A percentile compares a stretch with the other conserved stretches of the same genome.
phyloP scores from a whole-genome alignment of 495 filamentous ascomycete species.

The Penicillium pulvis region DNA sequence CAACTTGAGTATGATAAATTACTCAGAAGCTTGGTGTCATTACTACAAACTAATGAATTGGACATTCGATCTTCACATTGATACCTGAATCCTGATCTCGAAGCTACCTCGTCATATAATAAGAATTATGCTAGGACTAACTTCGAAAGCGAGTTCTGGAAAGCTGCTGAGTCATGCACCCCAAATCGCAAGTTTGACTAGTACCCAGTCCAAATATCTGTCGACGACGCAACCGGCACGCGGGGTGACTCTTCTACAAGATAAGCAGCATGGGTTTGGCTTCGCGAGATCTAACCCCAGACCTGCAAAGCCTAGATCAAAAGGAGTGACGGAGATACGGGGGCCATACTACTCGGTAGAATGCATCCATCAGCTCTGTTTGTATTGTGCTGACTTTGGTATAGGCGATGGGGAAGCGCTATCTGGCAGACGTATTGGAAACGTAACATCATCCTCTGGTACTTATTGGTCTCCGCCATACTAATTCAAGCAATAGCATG shows the following conservation, averaged over 20 bases:
- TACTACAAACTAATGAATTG: too few species aligned
- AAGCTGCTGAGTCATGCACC: not conserved
- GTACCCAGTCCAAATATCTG: constrained; percentile 17
- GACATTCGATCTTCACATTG: too few species aligned
- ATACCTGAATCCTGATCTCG: not conserved
- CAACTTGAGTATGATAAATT: not conserved
- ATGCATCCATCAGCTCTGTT: not conserved
- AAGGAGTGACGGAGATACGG: constrained; percentile 57
- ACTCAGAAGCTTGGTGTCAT: too few species aligned
- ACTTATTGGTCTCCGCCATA: not conserved
- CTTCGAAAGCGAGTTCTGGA: not conserved
- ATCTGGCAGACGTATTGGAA: constrained; percentile 54
- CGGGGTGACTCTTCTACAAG: constrained; percentile 48
- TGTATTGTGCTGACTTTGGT: constrained; percentile 5
- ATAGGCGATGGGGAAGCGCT: constrained; percentile 54
- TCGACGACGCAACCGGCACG: constrained; percentile 22
- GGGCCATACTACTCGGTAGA: constrained; percentile 58
- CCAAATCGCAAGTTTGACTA: not conserved
- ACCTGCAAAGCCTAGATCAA: constrained; percentile 51
- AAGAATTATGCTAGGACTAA: not conserved
- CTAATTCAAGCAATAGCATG: constrained; percentile 36
- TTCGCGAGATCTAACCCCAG: constrained; percentile 56
- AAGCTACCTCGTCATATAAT: not conserved
- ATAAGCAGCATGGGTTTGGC: constrained; percentile 53
- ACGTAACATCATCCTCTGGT: constrained; percentile 32